Conservation (phyloP, 139 green algal species). For the Zygnema cylindricum region DNA sequence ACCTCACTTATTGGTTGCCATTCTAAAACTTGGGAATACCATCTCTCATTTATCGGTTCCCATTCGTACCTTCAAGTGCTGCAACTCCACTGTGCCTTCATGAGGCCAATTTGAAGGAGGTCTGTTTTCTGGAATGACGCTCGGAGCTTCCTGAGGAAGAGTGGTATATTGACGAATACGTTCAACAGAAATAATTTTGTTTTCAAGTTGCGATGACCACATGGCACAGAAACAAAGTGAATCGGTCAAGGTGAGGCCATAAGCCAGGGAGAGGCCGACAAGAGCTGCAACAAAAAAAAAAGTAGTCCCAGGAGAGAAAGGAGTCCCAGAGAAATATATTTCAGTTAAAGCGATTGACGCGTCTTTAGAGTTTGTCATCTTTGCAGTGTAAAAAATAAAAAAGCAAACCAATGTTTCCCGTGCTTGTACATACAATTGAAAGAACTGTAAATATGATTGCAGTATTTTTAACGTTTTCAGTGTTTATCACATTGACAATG, state of each 20-base stretch:
- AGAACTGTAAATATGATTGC: too few species aligned
- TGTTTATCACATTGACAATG: too few species aligned
- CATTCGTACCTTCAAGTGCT: constrained; percentile 73
- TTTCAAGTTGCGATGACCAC: constrained; percentile 85
- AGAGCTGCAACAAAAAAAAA: constrained; percentile 70
- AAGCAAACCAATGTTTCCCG: too few species aligned
- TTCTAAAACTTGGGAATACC: neutral
- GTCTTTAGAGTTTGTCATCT: too few species aligned
- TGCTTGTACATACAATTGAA: too few species aligned
- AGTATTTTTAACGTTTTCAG: too few species aligned
- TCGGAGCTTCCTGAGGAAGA: constrained; percentile 30
- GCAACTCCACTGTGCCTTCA: constrained; percentile 70
- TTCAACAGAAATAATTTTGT: constrained; percentile 72
- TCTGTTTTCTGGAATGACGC: constrained; percentile 7
- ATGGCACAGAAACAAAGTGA: constrained; percentile 87
- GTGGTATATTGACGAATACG: constrained; percentile 62
- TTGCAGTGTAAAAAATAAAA: too few species aligned
- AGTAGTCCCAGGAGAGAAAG: too few species aligned
- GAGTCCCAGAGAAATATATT: too few species aligned
- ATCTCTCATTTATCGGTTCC: neutral
- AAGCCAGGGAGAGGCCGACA: constrained; percentile 87
- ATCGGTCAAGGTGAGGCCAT: constrained; percentile 83
- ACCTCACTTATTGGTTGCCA: too few species aligned
- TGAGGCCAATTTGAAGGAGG: constrained; percentile 68
- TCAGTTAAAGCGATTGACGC: too few species aligned